Evolutionary conservation across 176 grass and related monocot species (phyloP), one percentile per base, ranked within the genome.

Genomic region (Echinochloa phyllopogon): DNA sequence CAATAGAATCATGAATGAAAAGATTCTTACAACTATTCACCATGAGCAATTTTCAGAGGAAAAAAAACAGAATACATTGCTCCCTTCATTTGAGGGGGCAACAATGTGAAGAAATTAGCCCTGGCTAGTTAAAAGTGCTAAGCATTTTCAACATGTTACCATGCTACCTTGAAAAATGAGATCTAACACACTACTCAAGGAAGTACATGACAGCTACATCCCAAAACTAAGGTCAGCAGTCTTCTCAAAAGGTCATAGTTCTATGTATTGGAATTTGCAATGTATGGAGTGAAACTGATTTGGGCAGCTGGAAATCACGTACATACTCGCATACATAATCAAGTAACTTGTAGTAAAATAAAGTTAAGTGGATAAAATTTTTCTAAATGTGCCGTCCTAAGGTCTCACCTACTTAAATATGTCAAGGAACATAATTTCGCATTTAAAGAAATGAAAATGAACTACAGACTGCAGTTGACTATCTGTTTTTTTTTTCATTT

Each of bases 1-100:
- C 29, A 1, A 67, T 37, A 67, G 51, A 79, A 80, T 33, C 62
- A 86, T 43, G 5, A 63, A 86, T 80, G n/a, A 55, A 20, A 15
- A 67, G 49, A n/a, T 71, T 77, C 58, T 39, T 77, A 60, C 18
- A 86, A 58, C 47, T 72, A 66, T 17, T 79, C n/a, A 5, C 39
- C 29, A 75, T 75, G 40, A 73, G n/a, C 43, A 68, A 10, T 72
- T 81, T 73, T 81, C 27, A 77, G 45, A 60, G 77, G 65, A 57
- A 37, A n/a, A n/a, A 33, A 80, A 38, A 80, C n/a, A 67, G 44
- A 80, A 25, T 17, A 48, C 2, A 33, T 41, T 77, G n/a, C 20
- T 65, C 10, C 27, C 45, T 81, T 39, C 8, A 37, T 65, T 77
- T 10, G 15, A 66, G 4, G 8, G n/a, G 77, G 38, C 13, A 69